phyloP scores from a whole-genome alignment of 1,284 basidiomycete genomes.

The Papiliotrema flavescens region DNA sequence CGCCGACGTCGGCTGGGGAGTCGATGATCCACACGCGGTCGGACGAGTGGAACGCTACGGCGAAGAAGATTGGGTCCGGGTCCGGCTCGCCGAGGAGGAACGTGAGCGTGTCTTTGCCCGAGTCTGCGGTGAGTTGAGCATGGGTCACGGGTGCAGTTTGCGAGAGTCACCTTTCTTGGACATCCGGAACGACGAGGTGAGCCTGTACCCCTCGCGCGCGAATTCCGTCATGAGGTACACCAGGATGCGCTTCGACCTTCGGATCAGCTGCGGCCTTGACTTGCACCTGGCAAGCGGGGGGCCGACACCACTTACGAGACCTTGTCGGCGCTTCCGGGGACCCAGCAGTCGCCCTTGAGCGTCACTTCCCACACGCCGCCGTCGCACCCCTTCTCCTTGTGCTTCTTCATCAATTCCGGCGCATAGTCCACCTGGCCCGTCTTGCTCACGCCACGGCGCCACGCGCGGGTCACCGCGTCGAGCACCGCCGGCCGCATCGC shows the following conservation, averaged over 20 bases:
- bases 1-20: constrained; percentile 43
- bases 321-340: constrained; percentile 37
- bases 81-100: constrained; percentile 37
- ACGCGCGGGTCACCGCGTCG: constrained; percentile 34
- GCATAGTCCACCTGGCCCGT: constrained; percentile 37
- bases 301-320: constrained; percentile 38
- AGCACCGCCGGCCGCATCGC: constrained; percentile 27
- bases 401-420: constrained; percentile 38
- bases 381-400: constrained; percentile 41
- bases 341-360: constrained; percentile 39
- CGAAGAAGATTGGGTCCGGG: constrained; percentile 44
- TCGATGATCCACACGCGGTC: constrained; percentile 48
- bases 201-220: constrained; percentile 34
- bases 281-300: not conserved
- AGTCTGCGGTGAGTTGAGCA: constrained; percentile 31
- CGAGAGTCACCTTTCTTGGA: constrained; percentile 40
- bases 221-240: constrained; percentile 40
- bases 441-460: constrained; percentile 33
- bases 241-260: constrained; percentile 43
- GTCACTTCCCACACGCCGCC: constrained; percentile 45
- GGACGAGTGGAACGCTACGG: constrained; percentile 38
- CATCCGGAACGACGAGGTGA: constrained; percentile 37
- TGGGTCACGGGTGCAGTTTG: too few species aligned
- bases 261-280: not conserved
- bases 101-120: constrained; percentile 44